Conservation (phyloP, 108 stramenopile species). For the Chaetoceros muelleri region DNA sequence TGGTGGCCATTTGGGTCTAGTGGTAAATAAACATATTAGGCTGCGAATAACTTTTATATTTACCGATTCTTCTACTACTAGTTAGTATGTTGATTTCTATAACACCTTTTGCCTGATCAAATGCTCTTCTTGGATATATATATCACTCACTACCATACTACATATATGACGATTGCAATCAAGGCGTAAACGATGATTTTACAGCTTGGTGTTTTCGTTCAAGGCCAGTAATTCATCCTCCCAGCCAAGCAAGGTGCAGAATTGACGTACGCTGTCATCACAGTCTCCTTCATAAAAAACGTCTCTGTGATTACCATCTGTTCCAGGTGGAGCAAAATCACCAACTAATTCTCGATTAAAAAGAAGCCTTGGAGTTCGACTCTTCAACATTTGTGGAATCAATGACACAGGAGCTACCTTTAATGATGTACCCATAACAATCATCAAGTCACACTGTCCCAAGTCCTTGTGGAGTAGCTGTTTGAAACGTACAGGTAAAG, state of each 20-base stretch:
- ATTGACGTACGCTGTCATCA: slow-evolving; percentile 46
- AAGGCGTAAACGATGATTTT: background rate
- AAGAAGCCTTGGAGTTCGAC: slow-evolving; percentile 35
- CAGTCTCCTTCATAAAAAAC: slow-evolving; percentile 70
- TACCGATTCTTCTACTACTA: too few species aligned
- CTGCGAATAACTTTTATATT: too few species aligned
- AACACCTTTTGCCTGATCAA: too few species aligned
- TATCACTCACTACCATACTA: too few species aligned
- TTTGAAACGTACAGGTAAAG: slow-evolving; percentile 58
- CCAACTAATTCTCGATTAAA: slow-evolving; percentile 71
- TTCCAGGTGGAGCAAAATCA: slow-evolving; percentile 25
- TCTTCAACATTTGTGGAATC: slow-evolving; percentile 58
- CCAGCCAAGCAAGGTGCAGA: slow-evolving; percentile 65
- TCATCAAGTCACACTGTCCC: slow-evolving; percentile 47
- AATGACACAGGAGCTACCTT: slow-evolving; percentile 76
- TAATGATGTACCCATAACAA: slow-evolving; percentile 85
- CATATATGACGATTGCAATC: too few species aligned
- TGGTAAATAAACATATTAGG: too few species aligned
- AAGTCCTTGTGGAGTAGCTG: slow-evolving; percentile 35
- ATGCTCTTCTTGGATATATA: too few species aligned
- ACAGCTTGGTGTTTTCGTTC: slow-evolving; percentile 4
- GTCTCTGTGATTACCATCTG: slow-evolving; percentile 47
- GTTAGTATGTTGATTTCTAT: too few species aligned
- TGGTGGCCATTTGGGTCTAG: slow-evolving; percentile 36
- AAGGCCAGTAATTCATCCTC: slow-evolving; percentile 36